phyloP scores from a whole-genome alignment of 1,284 basidiomycete species.

The Coniferiporia sulphurascens region DNA sequence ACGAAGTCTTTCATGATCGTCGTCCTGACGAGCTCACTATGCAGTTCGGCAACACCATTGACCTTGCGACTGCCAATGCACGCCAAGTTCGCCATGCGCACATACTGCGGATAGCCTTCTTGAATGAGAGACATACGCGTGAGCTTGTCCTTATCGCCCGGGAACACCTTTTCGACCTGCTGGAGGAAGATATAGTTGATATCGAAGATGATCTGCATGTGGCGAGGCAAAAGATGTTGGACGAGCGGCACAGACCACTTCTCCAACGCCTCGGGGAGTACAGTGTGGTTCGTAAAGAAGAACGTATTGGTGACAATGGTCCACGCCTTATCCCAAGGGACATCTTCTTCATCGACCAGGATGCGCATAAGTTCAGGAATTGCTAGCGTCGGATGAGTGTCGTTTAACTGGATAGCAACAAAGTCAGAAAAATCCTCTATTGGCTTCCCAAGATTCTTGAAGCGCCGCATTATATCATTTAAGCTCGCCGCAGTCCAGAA shows the following conservation, averaged over 20 bases:
- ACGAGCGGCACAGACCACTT: slow-evolving; percentile 88
- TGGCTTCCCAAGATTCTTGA: slow-evolving; percentile 74
- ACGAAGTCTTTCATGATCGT: slow-evolving; percentile 92
- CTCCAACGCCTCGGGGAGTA: slow-evolving; percentile 50
- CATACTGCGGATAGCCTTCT: slow-evolving; percentile 79
- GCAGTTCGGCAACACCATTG: slow-evolving; percentile 93
- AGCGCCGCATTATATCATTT: slow-evolving; percentile 80
- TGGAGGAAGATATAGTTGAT: slow-evolving; percentile 66
- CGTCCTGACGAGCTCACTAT: slow-evolving; percentile 67
- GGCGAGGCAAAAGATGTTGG: slow-evolving; percentile 76
- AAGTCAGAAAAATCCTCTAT: slow-evolving; percentile 77
- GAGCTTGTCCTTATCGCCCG: slow-evolving; percentile 75
- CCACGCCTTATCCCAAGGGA: slow-evolving; percentile 84
- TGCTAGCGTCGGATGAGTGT: slow-evolving; percentile 89
- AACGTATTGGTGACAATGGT: slow-evolving; percentile 82
- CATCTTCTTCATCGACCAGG: slow-evolving; percentile 82
- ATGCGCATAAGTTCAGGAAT: slow-evolving; percentile 94
- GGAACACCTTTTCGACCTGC: slow-evolving; percentile 84
- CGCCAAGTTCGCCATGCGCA: slow-evolving; percentile 86
- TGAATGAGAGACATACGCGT: slow-evolving; percentile 88
- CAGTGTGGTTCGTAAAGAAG: slow-evolving; percentile 92
- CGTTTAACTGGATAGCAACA: slow-evolving; percentile 87
- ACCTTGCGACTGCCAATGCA: slow-evolving; percentile 82
- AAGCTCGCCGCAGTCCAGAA: slow-evolving; percentile 87
- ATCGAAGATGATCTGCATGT: slow-evolving; percentile 88